A percentile compares a stretch with the other conserved stretches of the same genome.
phyloP scores from a whole-genome alignment of 2,329 filamentous ascomycete genomes.

The Coccinonectria pachysandricola region DNA sequence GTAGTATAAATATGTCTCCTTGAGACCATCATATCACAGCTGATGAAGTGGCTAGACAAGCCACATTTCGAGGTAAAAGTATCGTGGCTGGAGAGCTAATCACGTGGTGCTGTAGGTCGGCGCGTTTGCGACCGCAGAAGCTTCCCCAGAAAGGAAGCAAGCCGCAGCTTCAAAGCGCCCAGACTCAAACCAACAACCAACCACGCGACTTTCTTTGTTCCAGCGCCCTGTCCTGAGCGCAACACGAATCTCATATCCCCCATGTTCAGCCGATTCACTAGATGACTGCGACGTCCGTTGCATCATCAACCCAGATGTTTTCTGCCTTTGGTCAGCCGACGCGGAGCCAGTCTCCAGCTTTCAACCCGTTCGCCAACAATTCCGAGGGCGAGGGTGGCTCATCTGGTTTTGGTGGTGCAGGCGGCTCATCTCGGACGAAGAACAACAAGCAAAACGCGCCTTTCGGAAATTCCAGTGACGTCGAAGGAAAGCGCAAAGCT shows the following conservation, averaged over 20 bases:
- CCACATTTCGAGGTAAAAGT: too few species aligned
- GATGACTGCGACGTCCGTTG: conserved; percentile 31
- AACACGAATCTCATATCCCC: too few species aligned
- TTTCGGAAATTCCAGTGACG: conserved; percentile 19
- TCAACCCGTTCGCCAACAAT: conserved; percentile 26
- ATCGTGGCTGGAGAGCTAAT: conserved; percentile 3
- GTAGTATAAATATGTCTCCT: too few species aligned
- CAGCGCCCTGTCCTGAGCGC: too few species aligned
- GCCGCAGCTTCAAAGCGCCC: conserved; percentile 4
- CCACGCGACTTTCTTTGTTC: too few species aligned
- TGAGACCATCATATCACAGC: too few species aligned
- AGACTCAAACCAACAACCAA: conserved; percentile 6
- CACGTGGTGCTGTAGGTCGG: conserved; percentile 12
- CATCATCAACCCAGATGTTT: conserved; percentile 31
- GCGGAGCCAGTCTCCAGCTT: conserved; percentile 23
- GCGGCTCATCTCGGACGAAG: conserved; percentile 17
- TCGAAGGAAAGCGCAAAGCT: conserved; percentile 14
- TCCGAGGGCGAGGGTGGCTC: conserved; percentile 15
- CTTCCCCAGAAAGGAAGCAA: conserved; percentile 13
- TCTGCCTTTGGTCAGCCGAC: conserved; percentile 26
- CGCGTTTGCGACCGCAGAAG: conserved; percentile 6
- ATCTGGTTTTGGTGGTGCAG: conserved; percentile 23
- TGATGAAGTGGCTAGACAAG: too few species aligned
- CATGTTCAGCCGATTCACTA: conserved; percentile 24
- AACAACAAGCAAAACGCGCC: conserved; percentile 17